A percentile compares a stretch with the other conserved stretches of the same genome.
Evolutionary conservation across 768 basidiomycete genomes (phyloP).

Genomic region (Auricularia sp.): DNA sequence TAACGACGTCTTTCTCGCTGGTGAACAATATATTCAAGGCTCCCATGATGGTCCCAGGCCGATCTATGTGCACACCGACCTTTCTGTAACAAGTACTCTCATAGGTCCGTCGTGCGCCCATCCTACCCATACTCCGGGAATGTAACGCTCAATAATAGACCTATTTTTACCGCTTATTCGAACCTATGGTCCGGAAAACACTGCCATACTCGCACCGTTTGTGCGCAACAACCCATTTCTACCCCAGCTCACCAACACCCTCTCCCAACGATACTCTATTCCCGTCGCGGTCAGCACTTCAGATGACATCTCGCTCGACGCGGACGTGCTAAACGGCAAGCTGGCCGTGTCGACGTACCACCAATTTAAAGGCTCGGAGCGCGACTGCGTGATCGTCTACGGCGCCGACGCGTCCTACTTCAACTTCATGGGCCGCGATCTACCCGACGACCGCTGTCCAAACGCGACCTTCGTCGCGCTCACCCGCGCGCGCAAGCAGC

Average conservation of each 20-base stretch:
- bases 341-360: slow-evolving; percentile 4
- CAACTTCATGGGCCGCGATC: slow-evolving; percentile 2
- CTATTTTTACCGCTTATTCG: slow-evolving; percentile 2
- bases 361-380: slow-evolving; percentile 7
- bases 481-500: slow-evolving; percentile 6
- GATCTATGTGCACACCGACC: slow-evolving; percentile 3
- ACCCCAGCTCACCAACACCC: background rate
- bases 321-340: slow-evolving; percentile 4
- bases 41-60: slow-evolving; percentile 3
- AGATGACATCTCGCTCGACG: slow-evolving; percentile 2
- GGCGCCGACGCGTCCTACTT: slow-evolving; percentile 5
- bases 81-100: background rate
- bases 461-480: slow-evolving; percentile 7
- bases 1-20: slow-evolving; percentile 5
- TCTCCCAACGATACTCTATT: slow-evolving; percentile 2
- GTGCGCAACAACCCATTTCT: slow-evolving; percentile 5
- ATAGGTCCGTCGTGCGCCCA: background rate
- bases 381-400: slow-evolving; percentile 5
- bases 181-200: background rate
- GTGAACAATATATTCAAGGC: slow-evolving; percentile 5
- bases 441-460: slow-evolving; percentile 6
- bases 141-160: background rate
- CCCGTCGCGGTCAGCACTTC: background rate
- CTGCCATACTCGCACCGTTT: slow-evolving; percentile 5
- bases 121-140: background rate